phyloP scores from a whole-genome alignment of 1,139 yeast species.

The Barnettozyma hawaiiensis region DNA sequence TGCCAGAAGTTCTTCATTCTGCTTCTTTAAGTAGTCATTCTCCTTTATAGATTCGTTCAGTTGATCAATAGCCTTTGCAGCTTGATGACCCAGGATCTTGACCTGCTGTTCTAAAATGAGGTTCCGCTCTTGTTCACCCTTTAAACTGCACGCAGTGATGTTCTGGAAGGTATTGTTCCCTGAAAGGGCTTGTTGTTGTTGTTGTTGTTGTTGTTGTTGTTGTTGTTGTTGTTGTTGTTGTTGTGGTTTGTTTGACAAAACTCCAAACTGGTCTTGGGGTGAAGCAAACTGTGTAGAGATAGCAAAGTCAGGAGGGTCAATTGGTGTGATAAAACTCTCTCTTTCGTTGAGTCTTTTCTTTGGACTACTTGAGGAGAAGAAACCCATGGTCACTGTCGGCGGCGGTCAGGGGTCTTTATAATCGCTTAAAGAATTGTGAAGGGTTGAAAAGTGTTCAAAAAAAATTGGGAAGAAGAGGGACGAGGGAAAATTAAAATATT shows the following conservation, averaged over 20 bases:
- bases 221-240: no score
- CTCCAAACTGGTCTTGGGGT: neutral
- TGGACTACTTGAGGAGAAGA: constrained; percentile 10
- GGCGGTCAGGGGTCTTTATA: no score
- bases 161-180: constrained; percentile 7
- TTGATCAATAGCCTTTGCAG: constrained; percentile 22
- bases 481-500: no score
- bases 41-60: constrained; percentile 29
- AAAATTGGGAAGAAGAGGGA: no score
- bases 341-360: constrained; percentile 6
- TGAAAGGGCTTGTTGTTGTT: constrained; percentile 12
- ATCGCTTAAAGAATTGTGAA: neutral
- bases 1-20: constrained; percentile 25
- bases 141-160: constrained; percentile 16
- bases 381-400: constrained; percentile 7
- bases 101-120: constrained; percentile 20
- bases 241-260: constrained; percentile 1
- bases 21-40: constrained; percentile 25
- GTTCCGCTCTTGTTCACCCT: constrained; percentile 23
- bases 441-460: no score
- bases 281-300: neutral
- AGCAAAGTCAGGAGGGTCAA: constrained; percentile 20
- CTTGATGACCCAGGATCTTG: constrained; percentile 28
- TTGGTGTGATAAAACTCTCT: constrained; percentile 16
- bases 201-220: no score